Base-by-base conservation (phyloP, 2,329 filamentous ascomycete species). In the Cryphonectria carpinicola region DNA sequence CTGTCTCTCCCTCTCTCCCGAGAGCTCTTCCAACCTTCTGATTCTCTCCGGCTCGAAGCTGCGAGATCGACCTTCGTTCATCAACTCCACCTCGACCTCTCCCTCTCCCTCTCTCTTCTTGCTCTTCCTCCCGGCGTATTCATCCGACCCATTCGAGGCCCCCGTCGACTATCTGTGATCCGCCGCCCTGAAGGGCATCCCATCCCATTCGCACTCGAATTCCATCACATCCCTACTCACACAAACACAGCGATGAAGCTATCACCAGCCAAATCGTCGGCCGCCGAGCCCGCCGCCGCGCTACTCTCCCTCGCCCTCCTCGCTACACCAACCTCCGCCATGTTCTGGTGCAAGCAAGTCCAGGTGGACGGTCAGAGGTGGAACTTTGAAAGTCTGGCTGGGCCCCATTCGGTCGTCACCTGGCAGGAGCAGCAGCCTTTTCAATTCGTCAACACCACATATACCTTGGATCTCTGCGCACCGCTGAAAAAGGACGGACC, bases 381-480 rank as follows among this genome's bases (percentile, higher is more conserved):
- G 80, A 85, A 94, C 80, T 83, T 95, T 41, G 83, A 83, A 37
- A 80, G 84, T 73, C 86, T 95, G 10, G 84, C 82, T 7, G 93
- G 92, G 1, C 90, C 91, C 46, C 91, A 92, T 78, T 88, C 89
- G 0, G 89, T 94, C 52, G 85, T 93, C 68, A 88, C 88, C 65
- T 84, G 83, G 76, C 84, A 84, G 75, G 83, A 85, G 73, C 66
- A 66, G 13, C 61, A 66, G 46, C 85, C 85, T 28, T 85, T 84
- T 22, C 84, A 84, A 22, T 83, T 88, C 39, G 85, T 84, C 72
- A 96, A 96, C 80, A 93, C 90, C 37, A 95, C 93, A 60, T 97
- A 94, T 80, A 95, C 93, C 0, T 78, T 97, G 70, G 92, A 97
- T 76, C 85, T 97, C 65, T 97, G 94, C 82, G 81, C 84, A 67